Base-by-base conservation (phyloP, 306 rosid species). In the Casuarina cunninghamiana region DNA sequence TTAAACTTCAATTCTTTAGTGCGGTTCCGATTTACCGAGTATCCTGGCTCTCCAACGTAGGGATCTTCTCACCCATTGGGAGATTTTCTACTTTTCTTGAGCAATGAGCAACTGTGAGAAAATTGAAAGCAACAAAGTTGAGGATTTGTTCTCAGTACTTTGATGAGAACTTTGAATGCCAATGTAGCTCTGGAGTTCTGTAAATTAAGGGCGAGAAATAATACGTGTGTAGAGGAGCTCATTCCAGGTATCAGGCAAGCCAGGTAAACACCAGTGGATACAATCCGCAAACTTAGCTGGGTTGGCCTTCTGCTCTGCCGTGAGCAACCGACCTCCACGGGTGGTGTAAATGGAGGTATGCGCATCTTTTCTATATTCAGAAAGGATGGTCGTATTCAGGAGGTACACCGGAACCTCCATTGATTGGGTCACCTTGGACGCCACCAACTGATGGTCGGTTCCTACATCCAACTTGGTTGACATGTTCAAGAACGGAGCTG, bases 201-300 rank as follows among this genome's bases (percentile, higher is more conserved):
- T 26, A 26, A 26, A 26, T 26, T 26, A 26, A 26, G 32, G 32
- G 32, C 32, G 32, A 26, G 32, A 26, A 26, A 26, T 26, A 26
- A 26, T 26, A 0, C 32, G 6, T 55, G 98, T 55, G 72, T 90
- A 94, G 3, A 94, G 82, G 42, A 92, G 85, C 78, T 94, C 98
- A 11, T 94, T 94, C 98, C 97, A 92, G 4, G 93, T 92, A 78
- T 92, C 95, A 37, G 97, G 98, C 79, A 94, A 71, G 3, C 97
- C 98, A 1, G 97, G 97, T 3, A 90, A 87, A 58, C 98, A 92
- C 98, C 97, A 92, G 41, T 94, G 97, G 68, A 94, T 94, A 63
- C 98, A 94, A 69, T 94, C 97, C 0, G 98, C 98, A 45, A 84
- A 92, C 26, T 83, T 88, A 3, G 86, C 81, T 0, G 96, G 98